phyloP scores from a whole-genome alignment of 495 filamentous ascomycete species.

The Pyrenula massariospora region DNA sequence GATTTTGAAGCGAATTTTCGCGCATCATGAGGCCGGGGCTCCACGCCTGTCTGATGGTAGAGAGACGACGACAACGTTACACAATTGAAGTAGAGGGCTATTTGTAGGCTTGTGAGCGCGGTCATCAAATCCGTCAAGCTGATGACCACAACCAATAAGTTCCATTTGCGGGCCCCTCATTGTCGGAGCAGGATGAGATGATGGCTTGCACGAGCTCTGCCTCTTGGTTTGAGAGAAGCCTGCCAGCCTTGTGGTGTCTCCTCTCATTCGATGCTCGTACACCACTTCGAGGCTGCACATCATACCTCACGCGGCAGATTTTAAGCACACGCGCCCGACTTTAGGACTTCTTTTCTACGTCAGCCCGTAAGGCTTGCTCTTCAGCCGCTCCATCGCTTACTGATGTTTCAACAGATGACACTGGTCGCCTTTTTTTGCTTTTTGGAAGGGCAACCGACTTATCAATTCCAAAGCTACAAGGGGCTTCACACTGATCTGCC shows the following conservation, averaged over 20 bases:
- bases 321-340: background rate
- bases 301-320: background rate
- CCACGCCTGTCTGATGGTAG: background rate
- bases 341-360: background rate
- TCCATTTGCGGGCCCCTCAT: background rate
- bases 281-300: background rate
- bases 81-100: background rate
- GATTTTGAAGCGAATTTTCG: background rate
- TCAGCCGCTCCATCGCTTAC: background rate
- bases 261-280: background rate
- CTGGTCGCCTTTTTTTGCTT: background rate
- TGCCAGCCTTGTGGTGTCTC: background rate
- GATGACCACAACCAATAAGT: background rate
- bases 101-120: background rate
- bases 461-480: background rate
- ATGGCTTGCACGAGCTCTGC: background rate
- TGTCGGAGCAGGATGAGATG: background rate
- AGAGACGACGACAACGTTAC: background rate
- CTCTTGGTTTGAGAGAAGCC: background rate
- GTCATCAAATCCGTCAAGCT: background rate
- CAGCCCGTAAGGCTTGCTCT: background rate
- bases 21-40: background rate
- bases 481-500: background rate
- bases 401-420: background rate
- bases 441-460: background rate